phyloP scores from a whole-genome alignment of 345 rosid genomes.

The Salix udensis region DNA sequence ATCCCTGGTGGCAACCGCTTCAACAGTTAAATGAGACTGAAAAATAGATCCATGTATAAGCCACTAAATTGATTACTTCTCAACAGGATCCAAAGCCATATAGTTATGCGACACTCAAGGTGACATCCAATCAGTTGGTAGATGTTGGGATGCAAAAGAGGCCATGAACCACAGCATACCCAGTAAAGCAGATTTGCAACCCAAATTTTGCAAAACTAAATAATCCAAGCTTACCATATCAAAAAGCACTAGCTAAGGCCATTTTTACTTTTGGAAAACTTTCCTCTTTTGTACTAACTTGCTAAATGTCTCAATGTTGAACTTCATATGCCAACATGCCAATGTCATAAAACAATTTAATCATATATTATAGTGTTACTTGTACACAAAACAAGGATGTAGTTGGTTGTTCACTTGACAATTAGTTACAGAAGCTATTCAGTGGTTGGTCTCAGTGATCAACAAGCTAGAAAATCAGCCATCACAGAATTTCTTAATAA shows the following conservation, averaged over 20 bases:
- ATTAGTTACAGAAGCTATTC: background rate
- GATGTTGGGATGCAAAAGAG: background rate
- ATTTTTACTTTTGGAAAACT: background rate
- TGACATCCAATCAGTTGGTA: background rate
- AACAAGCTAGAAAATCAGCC: background rate
- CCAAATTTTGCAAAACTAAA: background rate
- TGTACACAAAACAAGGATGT: background rate
- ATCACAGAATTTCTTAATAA: background rate
- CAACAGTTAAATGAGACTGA: conserved; percentile 1
- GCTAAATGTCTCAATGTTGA: background rate
- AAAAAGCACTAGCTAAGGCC: background rate
- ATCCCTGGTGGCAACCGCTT: background rate
- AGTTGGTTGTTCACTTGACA: background rate
- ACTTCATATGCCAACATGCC: background rate
- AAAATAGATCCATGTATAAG: background rate
- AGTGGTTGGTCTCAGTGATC: background rate
- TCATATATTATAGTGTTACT: background rate
- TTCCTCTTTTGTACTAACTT: background rate
- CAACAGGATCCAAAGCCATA: background rate
- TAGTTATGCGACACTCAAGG: background rate
- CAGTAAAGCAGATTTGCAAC: background rate
- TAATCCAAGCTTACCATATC: background rate
- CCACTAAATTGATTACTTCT: background rate
- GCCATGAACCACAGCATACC: background rate
- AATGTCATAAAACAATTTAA: background rate